Base-by-base conservation (phyloP, 805 yeast species). In the Saccharomycopsis microspora region DNA sequence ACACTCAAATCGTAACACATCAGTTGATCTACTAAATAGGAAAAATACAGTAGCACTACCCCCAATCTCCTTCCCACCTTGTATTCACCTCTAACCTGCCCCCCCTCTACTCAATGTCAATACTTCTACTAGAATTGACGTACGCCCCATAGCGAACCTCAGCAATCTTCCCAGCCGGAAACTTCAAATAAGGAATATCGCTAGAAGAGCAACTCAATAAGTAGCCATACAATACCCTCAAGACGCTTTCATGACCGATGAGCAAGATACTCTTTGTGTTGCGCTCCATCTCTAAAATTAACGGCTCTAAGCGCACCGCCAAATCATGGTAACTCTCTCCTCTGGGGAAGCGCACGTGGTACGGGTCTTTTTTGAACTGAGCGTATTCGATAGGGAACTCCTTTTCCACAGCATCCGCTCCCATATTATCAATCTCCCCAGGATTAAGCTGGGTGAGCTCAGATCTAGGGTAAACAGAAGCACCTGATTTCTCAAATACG, bases 301-400 rank as follows among this genome's bases (percentile, higher is more conserved):
- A 70, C 0, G 97, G 96, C 64, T 93, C 98, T 66, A 93, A 75
- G 57, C 96, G 79, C 36, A 93, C 82, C 0, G 98, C 97, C 49
- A 93, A 72, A 64, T 93, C 99, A 64, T 93, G 98, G 60, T 88
- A 93, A 44, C 94, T 85, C 66, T 93, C 99, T 0, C 95, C 87
- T 44, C 97, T 72, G 3, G 96, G 85, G 60, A 76, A 93, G 51
- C 98, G 71, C 60, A 83, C 90, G 64, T 93, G 97, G 60, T 93
- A 93, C 1, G 96, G 96, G 61, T 90, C 97, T 51, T 70, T 64
- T 49, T 65, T 48, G 59, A 78, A 84, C 56, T 74, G 79, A 52
- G 68, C 72, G 60, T 73, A 84, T 55, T 89, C 96, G 1, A 70
- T 72, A 0, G 95, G 93, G 59, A 68, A 86, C 53, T 69, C 68